Percentiles rank a stretch among this genome's conserved stretches.
Conservation (phyloP, 176 grass and related monocot genomes). For the Carex littledalei region DNA sequence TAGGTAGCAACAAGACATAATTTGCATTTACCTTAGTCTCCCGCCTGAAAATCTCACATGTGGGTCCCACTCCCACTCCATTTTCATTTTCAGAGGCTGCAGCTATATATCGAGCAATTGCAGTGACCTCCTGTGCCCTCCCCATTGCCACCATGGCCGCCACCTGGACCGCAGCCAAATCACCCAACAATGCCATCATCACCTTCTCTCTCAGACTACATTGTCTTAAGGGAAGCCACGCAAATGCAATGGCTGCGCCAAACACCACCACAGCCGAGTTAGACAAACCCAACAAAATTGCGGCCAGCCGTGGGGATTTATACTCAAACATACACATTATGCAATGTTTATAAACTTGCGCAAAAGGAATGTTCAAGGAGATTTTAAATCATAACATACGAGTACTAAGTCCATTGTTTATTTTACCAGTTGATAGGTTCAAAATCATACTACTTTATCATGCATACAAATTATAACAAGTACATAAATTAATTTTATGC, state of each 20-base stretch:
- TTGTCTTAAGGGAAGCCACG: neutral
- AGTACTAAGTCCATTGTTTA: neutral
- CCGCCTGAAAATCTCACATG: slow-evolving; percentile 30
- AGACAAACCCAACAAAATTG: slow-evolving; percentile 5
- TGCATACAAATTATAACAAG: neutral
- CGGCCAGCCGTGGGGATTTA: neutral
- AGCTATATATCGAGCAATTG: slow-evolving; percentile 18
- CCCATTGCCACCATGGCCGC: slow-evolving; percentile 43
- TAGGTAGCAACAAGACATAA: slow-evolving; percentile 15
- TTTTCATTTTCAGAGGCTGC: slow-evolving; percentile 1
- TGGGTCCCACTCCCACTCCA: neutral
- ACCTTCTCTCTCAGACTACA: slow-evolving; percentile 29
- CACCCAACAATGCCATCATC: slow-evolving; percentile 5
- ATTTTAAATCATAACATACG: neutral
- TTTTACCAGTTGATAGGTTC: neutral
- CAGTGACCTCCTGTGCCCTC: slow-evolving; percentile 40
- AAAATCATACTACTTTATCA: neutral
- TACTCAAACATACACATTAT: neutral
- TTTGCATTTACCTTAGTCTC: slow-evolving; percentile 35
- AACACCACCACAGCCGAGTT: slow-evolving; percentile 17
- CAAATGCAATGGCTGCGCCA: slow-evolving; percentile 15
- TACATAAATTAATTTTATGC: neutral
- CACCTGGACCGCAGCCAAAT: slow-evolving; percentile 27
- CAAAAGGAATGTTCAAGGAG: neutral
- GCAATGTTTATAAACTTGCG: neutral